Evolutionary conservation across 805 yeast species (phyloP), one percentile per base, ranked within the genome.

Genomic region (Yarrowia phangngaensis): DNA sequence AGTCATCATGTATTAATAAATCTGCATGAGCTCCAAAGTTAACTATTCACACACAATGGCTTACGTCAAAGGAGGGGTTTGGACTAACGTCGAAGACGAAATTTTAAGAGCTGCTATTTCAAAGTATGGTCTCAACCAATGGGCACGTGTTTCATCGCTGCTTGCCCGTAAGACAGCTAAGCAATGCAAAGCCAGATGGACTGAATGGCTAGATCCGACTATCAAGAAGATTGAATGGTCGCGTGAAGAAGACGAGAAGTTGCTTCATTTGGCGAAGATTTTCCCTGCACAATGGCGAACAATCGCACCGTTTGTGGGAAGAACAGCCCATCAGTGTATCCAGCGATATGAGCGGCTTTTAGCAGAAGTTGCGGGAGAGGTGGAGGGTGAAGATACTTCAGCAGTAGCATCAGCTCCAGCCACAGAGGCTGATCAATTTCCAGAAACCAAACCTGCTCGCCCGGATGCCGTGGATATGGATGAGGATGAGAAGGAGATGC

Each of bases 261-360:
- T 90, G 36, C 62, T 88, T 51, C 72, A 75, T 24, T 58, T 87
- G 52, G 88, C 84, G 0, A 75, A 77, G 56, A 64, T 79, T 24
- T 67, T 89, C 56, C 97, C 97, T 1, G 87, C 89, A 54, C 97
- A 89, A 65, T 90, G 98, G 98, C 75, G 95, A 35, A 79, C 92
- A 1, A 84, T 92, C n/a, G 83, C 95, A 1, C 77, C 84, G 6
- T 63, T 80, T 8, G 69, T 89, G 63, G 88, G 89, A 0, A 70
- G 97, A 52, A 85, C 97, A 0, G 90, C 95, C 0, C 80, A 85
- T 11, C 84, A 83, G 52, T 86, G 95, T 64, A 77, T 86, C 8
- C 95, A 87, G 55, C 68, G 97, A 50, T 90, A 87, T 61, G 94
- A 85, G 60, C 72, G 70, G 54, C 68, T 88, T 15, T 61, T 88